Base-by-base conservation (phyloP, 768 basidiomycete genomes). In the Roridomyces roridus region DNA sequence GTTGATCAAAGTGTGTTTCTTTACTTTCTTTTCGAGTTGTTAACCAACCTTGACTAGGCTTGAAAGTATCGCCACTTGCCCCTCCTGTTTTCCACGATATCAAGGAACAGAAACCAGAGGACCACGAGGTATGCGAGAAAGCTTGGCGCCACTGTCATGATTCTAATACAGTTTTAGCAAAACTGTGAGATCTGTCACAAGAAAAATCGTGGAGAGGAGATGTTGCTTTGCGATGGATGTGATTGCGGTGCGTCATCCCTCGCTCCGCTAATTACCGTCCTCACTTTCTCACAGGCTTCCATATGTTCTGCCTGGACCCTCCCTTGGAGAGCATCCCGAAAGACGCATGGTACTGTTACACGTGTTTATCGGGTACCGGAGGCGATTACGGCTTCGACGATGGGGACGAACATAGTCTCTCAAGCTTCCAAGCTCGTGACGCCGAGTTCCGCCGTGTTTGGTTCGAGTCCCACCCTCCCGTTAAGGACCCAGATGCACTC, bases 311-410 rank as follows among this genome's bases (percentile, higher is more conserved):
- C 70, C 87, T 99, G 55, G 91, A 94, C 67, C 97, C 97, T 12
- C 96, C 96, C 18, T 76, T 98, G 49, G 74, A 81, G 9, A 76
- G 80, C 2, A 91, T 99, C 51, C 97, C 97, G 2, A 91, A 89
- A 67, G 94, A 95, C 36, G 89, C 96, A 62, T 99, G 96, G 96
- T 98, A 87, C 69, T 99, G 97, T 71, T 91, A 90, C 65, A 87
- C 88, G 4, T 99, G 97, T 69, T 78, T 99, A 20, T 82, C 94
- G 36, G 89, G 87, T 35, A 96, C 93, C 0, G 96, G 96, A 11
- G 92, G 92, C 47, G 97, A 98, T 73, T 99, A 92, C 66, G 97
- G 97, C 26, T 99, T 98, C 67, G 97, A 98, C 65, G 96, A 98
- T 67, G 97, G 97, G 36, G 90, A 98, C 73, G 96, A 98, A 63